These are phyloP conservation scores for Ophiostoma sp. DNA, from an alignment of 2,329 filamentous ascomycete species.

Conservation along the genomic window DNA sequence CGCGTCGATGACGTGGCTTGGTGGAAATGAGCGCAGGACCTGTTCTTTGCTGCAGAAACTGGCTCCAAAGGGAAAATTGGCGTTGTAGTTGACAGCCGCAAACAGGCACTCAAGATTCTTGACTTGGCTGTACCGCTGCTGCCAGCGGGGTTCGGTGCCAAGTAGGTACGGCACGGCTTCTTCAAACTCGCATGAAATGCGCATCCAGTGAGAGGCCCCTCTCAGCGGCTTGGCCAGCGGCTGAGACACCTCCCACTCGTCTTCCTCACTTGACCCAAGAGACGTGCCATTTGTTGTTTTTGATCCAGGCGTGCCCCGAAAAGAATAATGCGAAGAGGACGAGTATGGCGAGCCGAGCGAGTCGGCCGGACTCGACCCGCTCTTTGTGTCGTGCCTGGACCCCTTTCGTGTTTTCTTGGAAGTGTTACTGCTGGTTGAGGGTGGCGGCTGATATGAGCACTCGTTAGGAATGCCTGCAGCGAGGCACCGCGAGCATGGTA, in stretches of 20 bases:
- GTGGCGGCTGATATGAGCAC: constrained; percentile 30
- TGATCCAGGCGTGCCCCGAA: background rate
- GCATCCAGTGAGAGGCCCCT: constrained; percentile 27
- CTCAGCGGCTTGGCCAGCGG: constrained; percentile 1
- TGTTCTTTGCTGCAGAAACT: constrained; percentile 24
- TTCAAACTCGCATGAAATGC: constrained; percentile 28
- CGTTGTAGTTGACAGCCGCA: constrained; percentile 23
- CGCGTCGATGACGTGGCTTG: constrained; percentile 26
- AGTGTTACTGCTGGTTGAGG: background rate
- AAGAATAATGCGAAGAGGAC: background rate
- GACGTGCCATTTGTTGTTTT: background rate
- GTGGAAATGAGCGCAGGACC: constrained; percentile 28
- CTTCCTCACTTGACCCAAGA: background rate
- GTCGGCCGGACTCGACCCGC: background rate
- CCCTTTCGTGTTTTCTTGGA: background rate
- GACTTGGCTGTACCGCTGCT: constrained; percentile 28
- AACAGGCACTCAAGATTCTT: constrained; percentile 29
- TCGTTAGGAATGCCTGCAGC: constrained; percentile 28
- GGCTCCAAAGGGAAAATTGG: constrained; percentile 31
- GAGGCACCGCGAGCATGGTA: constrained; percentile 31
- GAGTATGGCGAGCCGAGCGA: constrained; percentile 3
- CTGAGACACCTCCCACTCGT: background rate
- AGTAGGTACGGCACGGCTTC: constrained; percentile 30
- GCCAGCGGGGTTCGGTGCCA: constrained; percentile 29
- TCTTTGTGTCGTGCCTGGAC: constrained; percentile 5